Base-by-base conservation (phyloP, 306 rosid species). In the Fagus sylvatica region DNA sequence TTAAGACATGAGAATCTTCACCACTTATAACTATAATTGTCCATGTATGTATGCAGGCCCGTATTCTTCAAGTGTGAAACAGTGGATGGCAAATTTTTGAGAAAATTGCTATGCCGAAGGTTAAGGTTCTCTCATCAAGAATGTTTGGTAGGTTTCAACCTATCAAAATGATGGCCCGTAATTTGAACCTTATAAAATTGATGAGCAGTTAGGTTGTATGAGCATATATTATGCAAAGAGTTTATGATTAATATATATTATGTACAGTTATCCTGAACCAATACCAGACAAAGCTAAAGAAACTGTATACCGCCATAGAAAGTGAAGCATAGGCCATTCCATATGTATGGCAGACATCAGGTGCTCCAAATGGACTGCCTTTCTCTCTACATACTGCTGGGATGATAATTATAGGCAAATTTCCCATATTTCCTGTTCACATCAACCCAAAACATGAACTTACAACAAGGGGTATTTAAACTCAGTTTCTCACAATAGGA, bases 271-370 rank as follows among this genome's bases (percentile, higher is more conserved):
- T 56, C 62, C 62, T 56, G 53, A 57, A 41, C 57, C 68, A 51
- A 42, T 71, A 53, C 68, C 3, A 76, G 55, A 83, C 56, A 39
- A 61, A 74, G 80, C 55, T 57, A 60, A 80, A 48, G 61, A 83
- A 76, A 75, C 69, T 68, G 78, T 82, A 76, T 76, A 87, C 90
- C 41, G 90, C 90, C 86, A 87, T 81, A 76, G 90, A 87, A 84
- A 87, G 88, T 51, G 90, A 87, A 78, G 87, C 86, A 76, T 87
- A 87, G 30, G 84, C 84, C 84, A 81, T 81, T 39, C 90, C 90
- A 81, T 81, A 69, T 60, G 49, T 43, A 76, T 87, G 42, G 81
- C 90, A 87, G 55, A 84, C 69, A 51, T 76, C 86, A 67, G 90
- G 68, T 4, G 79, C 90, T 68, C 88, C 88, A 64, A 87, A 87